phyloP scores from a whole-genome alignment of 179 eudicot genomes.

The Carnegiea gigantea region DNA sequence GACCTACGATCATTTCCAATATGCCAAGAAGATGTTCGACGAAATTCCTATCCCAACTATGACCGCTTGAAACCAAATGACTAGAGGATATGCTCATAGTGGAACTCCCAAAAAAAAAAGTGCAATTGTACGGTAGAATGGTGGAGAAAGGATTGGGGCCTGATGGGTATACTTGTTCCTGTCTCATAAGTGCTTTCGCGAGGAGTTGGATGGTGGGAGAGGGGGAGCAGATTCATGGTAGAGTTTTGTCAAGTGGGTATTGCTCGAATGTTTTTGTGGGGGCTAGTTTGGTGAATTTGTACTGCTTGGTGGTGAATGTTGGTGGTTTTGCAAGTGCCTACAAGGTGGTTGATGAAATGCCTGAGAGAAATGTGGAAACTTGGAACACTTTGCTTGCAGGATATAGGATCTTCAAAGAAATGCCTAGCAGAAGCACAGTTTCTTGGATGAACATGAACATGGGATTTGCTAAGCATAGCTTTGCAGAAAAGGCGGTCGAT shows the following conservation, averaged over 20 bases:
- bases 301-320: conserved; percentile 19
- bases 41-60: conserved; percentile 45
- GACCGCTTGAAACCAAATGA: conserved; percentile 56
- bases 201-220: conserved; percentile 40
- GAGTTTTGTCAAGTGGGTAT: conserved; percentile 51
- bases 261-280: conserved; percentile 26
- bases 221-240: conserved; percentile 65
- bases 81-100: conserved; percentile 35
- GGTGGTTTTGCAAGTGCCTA: conserved; percentile 28
- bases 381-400: conserved; percentile 57
- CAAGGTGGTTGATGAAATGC: conserved; percentile 54
- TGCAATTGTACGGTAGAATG: conserved; percentile 43
- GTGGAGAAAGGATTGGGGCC: conserved; percentile 29
- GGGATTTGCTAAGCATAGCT: conserved; percentile 58
- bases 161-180: conserved; percentile 56
- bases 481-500: conserved; percentile 44
- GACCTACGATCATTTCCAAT: conserved; percentile 28
- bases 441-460: conserved; percentile 70
- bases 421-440: conserved; percentile 41
- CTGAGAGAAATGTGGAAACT: conserved; percentile 39
- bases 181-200: conserved; percentile 42
- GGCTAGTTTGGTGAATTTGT: conserved; percentile 61
- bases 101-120: conserved; percentile 29
- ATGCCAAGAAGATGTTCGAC: conserved; percentile 42
- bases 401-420: conserved; percentile 36